Conservation (phyloP, 495 filamentous ascomycete species). For the Filosporella fistucella region DNA sequence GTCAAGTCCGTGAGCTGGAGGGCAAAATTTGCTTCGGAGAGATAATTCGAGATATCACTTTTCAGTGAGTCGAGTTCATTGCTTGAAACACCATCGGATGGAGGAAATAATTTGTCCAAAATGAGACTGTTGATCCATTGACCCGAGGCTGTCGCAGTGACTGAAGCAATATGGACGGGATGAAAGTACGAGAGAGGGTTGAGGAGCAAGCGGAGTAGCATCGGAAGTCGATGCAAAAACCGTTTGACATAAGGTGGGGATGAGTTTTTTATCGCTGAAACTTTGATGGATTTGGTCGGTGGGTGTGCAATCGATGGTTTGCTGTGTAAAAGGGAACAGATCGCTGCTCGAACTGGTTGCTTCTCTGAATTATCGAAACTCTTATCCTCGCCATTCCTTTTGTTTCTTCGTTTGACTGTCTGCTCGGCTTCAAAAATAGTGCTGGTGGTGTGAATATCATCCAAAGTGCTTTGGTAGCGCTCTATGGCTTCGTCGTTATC, state of each 20-base stretch:
- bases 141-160: conserved; percentile 31
- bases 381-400: conserved; percentile 6
- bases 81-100: conserved; percentile 25
- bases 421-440: conserved; percentile 18
- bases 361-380: conserved; percentile 17
- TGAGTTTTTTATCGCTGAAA: conserved; percentile 30
- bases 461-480: conserved; percentile 25
- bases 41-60: conserved; percentile 26
- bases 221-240: conserved; percentile 31
- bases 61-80: conserved; percentile 25
- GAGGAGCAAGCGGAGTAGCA: conserved; percentile 29
- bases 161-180: conserved; percentile 26
- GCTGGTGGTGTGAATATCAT: conserved; percentile 26
- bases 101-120: conserved; percentile 29
- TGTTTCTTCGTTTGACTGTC: conserved; percentile 14
- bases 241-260: conserved; percentile 23
- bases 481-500: conserved; percentile 27
- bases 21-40: conserved; percentile 32
- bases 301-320: conserved; percentile 33
- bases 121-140: conserved; percentile 28
- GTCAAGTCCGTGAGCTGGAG: conserved; percentile 24
- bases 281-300: conserved; percentile 26
- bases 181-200: conserved; percentile 30
- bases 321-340: conserved; percentile 29
- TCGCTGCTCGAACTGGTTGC: conserved; percentile 26